phyloP scores from a whole-genome alignment of 768 basidiomycete genomes.

The Mycena chlorophos region DNA sequence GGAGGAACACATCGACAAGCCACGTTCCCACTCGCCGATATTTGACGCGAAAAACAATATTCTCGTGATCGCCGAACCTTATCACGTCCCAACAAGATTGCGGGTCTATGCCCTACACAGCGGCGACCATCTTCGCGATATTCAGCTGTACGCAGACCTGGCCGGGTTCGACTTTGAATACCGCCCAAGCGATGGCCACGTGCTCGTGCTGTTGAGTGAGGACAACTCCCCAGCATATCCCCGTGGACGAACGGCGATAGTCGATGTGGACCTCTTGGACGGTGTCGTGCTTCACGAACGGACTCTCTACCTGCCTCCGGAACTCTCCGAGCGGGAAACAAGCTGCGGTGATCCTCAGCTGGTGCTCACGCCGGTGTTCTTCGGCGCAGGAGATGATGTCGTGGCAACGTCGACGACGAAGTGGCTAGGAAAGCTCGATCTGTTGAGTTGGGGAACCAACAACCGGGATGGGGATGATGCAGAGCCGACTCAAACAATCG shows the following conservation, averaged over 20 bases:
- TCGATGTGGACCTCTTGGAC: slow-evolving; percentile 7
- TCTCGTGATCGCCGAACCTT: slow-evolving; percentile 10
- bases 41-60: slow-evolving; percentile 8
- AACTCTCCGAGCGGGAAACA: slow-evolving; percentile 5
- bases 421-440: slow-evolving; percentile 11
- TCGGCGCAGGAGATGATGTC: slow-evolving; percentile 7
- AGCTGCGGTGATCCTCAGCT: neutral
- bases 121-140: slow-evolving; percentile 9
- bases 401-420: slow-evolving; percentile 12
- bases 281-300: neutral
- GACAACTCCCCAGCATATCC: neutral
- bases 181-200: slow-evolving; percentile 11
- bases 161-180: slow-evolving; percentile 5
- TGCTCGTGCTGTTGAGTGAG: slow-evolving; percentile 9
- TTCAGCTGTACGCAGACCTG: slow-evolving; percentile 4
- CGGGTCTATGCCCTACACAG: slow-evolving; percentile 6
- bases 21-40: slow-evolving; percentile 2
- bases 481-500: slow-evolving; percentile 7
- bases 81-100: slow-evolving; percentile 4
- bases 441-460: slow-evolving; percentile 11
- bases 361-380: slow-evolving; percentile 9
- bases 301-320: slow-evolving; percentile 3
- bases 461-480: no score
- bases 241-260: slow-evolving; percentile 6
- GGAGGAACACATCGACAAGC: slow-evolving; percentile 3